phyloP scores from a whole-genome alignment of 345 rosid species.

The Syzygium oleosum region DNA sequence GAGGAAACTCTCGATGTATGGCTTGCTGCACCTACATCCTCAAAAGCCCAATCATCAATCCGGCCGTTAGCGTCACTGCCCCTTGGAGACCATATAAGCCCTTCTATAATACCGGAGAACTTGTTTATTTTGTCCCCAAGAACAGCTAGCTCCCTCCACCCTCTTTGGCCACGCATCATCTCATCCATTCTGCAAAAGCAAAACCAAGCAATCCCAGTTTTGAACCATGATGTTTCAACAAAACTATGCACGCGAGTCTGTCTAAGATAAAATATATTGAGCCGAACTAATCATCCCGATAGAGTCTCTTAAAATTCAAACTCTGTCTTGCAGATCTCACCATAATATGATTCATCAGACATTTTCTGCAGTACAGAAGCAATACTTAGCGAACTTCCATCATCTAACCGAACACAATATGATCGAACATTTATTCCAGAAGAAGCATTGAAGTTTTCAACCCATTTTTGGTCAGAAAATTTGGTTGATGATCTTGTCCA shows the following conservation, averaged over 20 bases:
- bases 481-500: neutral
- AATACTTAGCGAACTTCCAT: neutral
- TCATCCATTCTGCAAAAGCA: conserved; percentile 70
- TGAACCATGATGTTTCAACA: neutral
- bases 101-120: conserved; percentile 87
- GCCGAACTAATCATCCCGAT: neutral
- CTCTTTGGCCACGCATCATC: conserved; percentile 97
- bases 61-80: conserved; percentile 33
- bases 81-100: conserved; percentile 91
- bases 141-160: conserved; percentile 88
- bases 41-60: conserved; percentile 51
- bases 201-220: neutral
- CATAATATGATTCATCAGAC: neutral
- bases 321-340: neutral
- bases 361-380: neutral
- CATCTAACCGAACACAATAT: neutral
- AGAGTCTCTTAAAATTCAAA: neutral
- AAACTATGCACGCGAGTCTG: neutral
- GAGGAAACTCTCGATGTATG: neutral
- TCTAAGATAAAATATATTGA: neutral
- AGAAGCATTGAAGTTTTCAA: neutral
- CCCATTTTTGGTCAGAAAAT: neutral
- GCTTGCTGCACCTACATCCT: conserved; percentile 44
- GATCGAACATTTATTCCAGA: neutral
- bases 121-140: conserved; percentile 85